Percentiles rank a stretch among this genome's conserved stretches.
Conservation (phyloP, 805 yeast species). For the Myxozyma neotropica region DNA sequence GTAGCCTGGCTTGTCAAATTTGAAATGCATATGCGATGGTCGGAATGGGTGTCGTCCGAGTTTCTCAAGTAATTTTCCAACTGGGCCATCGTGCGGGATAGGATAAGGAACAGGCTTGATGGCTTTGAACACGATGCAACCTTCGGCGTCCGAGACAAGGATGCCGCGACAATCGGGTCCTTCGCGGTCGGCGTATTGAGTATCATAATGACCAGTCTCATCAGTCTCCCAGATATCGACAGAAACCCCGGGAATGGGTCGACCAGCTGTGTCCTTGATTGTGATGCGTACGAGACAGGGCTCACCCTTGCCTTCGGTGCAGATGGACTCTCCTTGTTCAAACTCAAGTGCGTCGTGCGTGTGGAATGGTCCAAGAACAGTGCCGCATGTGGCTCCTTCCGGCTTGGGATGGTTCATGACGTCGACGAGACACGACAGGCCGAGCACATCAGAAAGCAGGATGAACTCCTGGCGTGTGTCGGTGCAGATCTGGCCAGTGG, state of each 20-base stretch:
- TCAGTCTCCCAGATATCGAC: constrained; percentile 48
- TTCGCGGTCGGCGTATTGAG: constrained; percentile 43
- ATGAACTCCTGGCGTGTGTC: constrained; percentile 44
- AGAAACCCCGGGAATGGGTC: constrained; percentile 41
- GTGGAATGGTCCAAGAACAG: constrained; percentile 46
- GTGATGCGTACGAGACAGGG: constrained; percentile 39
- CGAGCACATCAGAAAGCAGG: constrained; percentile 44
- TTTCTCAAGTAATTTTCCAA: constrained; percentile 41
- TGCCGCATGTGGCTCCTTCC: constrained; percentile 39
- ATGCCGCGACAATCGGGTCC: constrained; percentile 46
- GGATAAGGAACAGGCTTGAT: constrained; percentile 46
- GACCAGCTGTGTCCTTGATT: constrained; percentile 40
- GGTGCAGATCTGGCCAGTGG: constrained; percentile 44
- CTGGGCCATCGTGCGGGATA: constrained; percentile 49
- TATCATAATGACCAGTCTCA: constrained; percentile 46
- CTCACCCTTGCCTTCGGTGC: constrained; percentile 45
- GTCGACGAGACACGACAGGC: constrained; percentile 45
- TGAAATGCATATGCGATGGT: constrained; percentile 45
- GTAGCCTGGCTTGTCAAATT: constrained; percentile 38
- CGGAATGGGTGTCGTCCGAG: constrained; percentile 47
- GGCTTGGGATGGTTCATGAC: constrained; percentile 37
- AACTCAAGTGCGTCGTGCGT: constrained; percentile 42
- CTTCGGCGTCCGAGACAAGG: constrained; percentile 39
- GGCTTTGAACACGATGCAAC: constrained; percentile 41
- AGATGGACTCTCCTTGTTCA: constrained; percentile 42